Base-by-base conservation (phyloP, 306 rosid species). In the Cucumis melo region DNA sequence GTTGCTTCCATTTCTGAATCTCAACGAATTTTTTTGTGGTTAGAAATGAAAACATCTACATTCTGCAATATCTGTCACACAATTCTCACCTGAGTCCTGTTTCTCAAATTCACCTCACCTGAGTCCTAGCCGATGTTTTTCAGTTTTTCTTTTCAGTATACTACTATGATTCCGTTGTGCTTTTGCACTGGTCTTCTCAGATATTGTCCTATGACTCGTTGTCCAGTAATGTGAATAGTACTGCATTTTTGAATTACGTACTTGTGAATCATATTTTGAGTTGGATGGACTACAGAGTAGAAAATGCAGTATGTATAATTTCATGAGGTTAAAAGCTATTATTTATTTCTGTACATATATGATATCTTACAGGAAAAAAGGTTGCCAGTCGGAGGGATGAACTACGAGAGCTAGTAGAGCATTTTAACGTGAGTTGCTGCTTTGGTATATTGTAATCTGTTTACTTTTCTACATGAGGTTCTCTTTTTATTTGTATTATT, bases 391-490 rank as follows among this genome's bases (percentile, higher is more conserved):
- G 86, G 85, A 93, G 77, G 76, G 87, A 88, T 19, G 98, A 93
- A 44, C 91, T 93, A 66, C 91, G 80, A 48, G 98, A 91, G 87
- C 87, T 93, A 21, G 81, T 91, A 36, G 98, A 93, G 74, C 94
- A 93, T 87, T 93, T 91, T 77, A 93, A 92, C 82, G 98, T 93
- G 85, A 74, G 97, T 76, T 48, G 76, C 75, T 79, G 74, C 62
- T 58, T 41, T 62, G 73, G 73, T 46, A 51, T 64, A 41, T 8
- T 48, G 32, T 23, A 16, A 19, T 15, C 74, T 32, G 57, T 20
- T 65, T 3, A 17, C 61, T 48, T 63, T 77, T 34, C 38, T 77
- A 24, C 36, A 32, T 32, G 36, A 32, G 36, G 56, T 75, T 55
- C 50, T 41, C 13, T 61, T 29, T 12, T 53, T 10, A 53, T 17